Evolutionary conservation across 1,284 basidiomycete species (phyloP).

Genomic region (Ustilago curta): DNA sequence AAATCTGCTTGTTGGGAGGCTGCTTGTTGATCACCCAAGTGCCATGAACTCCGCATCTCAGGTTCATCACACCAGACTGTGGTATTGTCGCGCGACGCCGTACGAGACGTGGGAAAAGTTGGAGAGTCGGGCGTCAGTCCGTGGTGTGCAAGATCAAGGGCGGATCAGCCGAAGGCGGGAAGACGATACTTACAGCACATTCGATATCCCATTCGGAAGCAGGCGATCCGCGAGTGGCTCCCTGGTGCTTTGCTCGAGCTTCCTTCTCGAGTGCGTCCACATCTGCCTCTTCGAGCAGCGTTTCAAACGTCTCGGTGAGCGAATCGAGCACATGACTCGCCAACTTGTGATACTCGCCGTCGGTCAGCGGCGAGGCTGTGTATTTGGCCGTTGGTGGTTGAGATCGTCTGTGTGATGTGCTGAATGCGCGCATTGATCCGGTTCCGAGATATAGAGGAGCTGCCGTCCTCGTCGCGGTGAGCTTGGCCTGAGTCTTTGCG

Average conservation of each 20-base stretch:
- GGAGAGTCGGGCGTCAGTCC: constrained; percentile 6
- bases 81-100: no score
- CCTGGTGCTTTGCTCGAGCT: constrained; percentile 21
- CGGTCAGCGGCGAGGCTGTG: constrained; percentile 71
- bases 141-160: neutral
- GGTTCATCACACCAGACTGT: constrained; percentile 89
- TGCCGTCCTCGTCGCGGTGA: neutral
- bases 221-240: constrained; percentile 48
- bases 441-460: neutral
- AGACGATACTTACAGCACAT: constrained; percentile 80
- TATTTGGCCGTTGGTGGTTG: constrained; percentile 35
- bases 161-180: constrained; percentile 9
- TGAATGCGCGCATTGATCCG: constrained; percentile 12
- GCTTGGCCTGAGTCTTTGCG: neutral
- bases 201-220: constrained; percentile 84
- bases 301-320: constrained; percentile 83
- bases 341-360: constrained; percentile 79
- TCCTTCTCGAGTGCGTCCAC: constrained; percentile 41
- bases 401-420: constrained; percentile 7
- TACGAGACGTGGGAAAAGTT: neutral
- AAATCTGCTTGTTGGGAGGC: constrained; percentile 98
- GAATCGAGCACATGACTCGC: constrained; percentile 86
- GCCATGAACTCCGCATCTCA: constrained; percentile 82
- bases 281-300: constrained; percentile 76
- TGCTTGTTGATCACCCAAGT: constrained; percentile 99